Evolutionary conservation across 345 rosid species (phyloP), one percentile per base, ranked within the genome.

Genomic region (Brassica juncea): DNA sequence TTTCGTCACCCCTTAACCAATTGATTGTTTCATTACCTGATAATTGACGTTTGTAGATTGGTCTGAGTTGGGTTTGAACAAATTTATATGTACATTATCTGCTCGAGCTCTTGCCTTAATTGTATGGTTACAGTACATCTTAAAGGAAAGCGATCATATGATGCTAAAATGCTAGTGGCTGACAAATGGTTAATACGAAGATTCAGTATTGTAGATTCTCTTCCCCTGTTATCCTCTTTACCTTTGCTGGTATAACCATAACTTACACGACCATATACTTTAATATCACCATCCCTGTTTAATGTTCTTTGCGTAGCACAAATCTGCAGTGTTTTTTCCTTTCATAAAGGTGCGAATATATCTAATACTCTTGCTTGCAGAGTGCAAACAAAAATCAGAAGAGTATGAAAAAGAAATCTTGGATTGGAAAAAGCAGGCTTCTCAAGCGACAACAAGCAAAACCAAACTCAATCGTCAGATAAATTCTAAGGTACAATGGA

Each of bases 391-490:
- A 73, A 91, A 95, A 86, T 86, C 91, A 11, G 98, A 95, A 62
- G 96, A 86, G 74, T 90, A 93, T 81, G 98, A 93, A 66, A 93
- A 91, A 85, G 92, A 93, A 80, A 86, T 93, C 77, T 90, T 87
- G 81, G 91, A 95, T 58, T 90, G 92, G 98, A 90, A 87, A 85
- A 95, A 93, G 85, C 85, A 87, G 82, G 89, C 87, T 80, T 95
- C 98, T 73, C 88, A 82, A 59, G 91, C 94, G 67, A 81, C 93
- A 60, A 93, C 97, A 77, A 87, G 78, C 86, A 73, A 91, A 78
- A 85, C 92, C 62, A 95, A 91, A 86, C 87, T 88, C 82, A 88
- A 75, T 79, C 96, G 99, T 70, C 92, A 84, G 83, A 88, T 95
- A 78, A 82, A 86, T 82, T 84, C 90, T 6, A 91, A 93, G 98